Evolutionary conservation across 2,329 filamentous ascomycete species (phyloP), one percentile per base, ranked within the genome.

Genomic region (Metarhizium guizhouense): DNA sequence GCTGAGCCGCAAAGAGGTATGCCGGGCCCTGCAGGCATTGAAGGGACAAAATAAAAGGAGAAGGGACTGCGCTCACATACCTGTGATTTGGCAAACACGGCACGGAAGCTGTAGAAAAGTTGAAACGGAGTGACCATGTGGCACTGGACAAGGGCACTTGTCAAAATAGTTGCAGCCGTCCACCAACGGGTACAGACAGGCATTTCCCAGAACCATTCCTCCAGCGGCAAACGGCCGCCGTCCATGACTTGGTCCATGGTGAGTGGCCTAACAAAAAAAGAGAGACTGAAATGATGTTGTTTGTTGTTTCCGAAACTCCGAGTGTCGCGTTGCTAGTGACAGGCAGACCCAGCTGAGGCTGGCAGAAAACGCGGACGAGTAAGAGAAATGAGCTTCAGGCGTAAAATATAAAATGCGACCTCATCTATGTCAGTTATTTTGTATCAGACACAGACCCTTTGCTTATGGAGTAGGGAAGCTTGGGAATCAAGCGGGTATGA

Each of bases 151-250:
- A 97, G 76, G 16, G 91, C 84, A 63, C 91, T 95, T 11, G 88
- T 94, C 56, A 90, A 76, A 47, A 97, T 85, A 0, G 92, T 95
- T 4, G 92, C 91, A 29, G 90, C 92, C 25, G 94, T 97, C 94
- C 94, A 99, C 86, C 89, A 95, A 59, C 94, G 80, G 42, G 94
- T 99, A 72, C 92, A 95, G 30, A 94, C 84, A 3, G 94, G 94
- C 88, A 96, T 96, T 72, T 99, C 94, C 81, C 90, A 96, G 73
- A 96, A 97, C 94, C 94, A 99, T 63, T 93, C 87, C 73, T 97
- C 94, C 7, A 99, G 80, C 47, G 93, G 94, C 66, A 96, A 76
- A 54, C 80, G 77, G 57, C 79, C 82, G 62, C 79, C 81, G 56
- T 82, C 81, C 68, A 83, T 78, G 65, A 82, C 77, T 64, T 81